phyloP scores from a whole-genome alignment of 495 filamentous ascomycete genomes.

The Lepidopterella palustris region DNA sequence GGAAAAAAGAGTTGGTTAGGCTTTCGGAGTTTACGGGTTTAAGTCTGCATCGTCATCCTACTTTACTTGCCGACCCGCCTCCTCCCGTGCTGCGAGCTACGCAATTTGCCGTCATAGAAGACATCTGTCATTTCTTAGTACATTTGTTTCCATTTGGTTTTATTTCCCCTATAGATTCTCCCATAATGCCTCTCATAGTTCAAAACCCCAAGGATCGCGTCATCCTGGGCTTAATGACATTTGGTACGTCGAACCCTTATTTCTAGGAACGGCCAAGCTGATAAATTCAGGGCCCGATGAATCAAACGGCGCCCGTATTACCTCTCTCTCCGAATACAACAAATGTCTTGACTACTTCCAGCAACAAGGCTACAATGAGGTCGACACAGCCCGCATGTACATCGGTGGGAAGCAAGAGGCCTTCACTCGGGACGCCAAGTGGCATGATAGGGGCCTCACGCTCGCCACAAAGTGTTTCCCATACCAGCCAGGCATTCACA shows the following conservation, averaged over 20 bases:
- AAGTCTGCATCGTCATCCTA: too few species aligned
- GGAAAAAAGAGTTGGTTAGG: too few species aligned
- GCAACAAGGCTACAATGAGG: conserved; percentile 47
- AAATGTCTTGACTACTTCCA: conserved; percentile 50
- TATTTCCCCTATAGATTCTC: too few species aligned
- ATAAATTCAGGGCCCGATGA: conserved; percentile 24
- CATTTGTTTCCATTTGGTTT: too few species aligned
- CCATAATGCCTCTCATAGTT: conserved; percentile 51
- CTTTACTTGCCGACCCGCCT: too few species aligned
- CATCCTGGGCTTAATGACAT: conserved; percentile 59
- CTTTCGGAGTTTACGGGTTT: too few species aligned
- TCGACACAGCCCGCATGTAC: conserved; percentile 64
- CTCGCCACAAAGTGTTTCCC: conserved; percentile 85
- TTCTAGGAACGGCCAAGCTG: not conserved
- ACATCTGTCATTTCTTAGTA: too few species aligned
- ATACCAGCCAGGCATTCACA: conserved; percentile 49
- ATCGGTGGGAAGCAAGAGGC: conserved; percentile 70
- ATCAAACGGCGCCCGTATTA: conserved; percentile 60
- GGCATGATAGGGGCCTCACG: conserved; percentile 75
- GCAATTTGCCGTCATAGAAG: too few species aligned
- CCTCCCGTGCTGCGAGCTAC: too few species aligned
- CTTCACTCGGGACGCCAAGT: conserved; percentile 67
- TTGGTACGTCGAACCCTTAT: conserved; percentile 32
- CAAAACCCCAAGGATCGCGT: conserved; percentile 46
- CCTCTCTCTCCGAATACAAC: conserved; percentile 43